Base-by-base conservation (phyloP, 768 basidiomycete species). In the Rhodotorula sphaerocarpa region DNA sequence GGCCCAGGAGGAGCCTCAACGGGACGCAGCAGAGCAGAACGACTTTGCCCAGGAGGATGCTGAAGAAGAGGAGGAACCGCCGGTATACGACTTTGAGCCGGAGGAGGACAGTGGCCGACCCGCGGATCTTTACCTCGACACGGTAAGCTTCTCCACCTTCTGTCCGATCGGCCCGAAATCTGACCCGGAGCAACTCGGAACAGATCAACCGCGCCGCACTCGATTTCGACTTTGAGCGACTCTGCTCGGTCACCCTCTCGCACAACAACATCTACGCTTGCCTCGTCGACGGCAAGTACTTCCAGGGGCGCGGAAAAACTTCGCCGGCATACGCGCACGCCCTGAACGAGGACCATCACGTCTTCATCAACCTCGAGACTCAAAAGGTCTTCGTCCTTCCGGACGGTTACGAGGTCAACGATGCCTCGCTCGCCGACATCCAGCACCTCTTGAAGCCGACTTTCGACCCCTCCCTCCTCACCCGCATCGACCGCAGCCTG, bases 181-280 rank as follows among this genome's bases (percentile, higher is more conserved):
- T n/a, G 20, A 28, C 14, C n/a, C 16, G 23, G 21, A 21, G n/a
- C 33, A 28, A 11, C 45, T n/a, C n/a, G n/a, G n/a, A n/a, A n/a
- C 73, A 96, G 92, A 88, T 97, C 67, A 90, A 95, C 75, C 82
- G 95, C 65, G 83, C 82, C 50, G 80, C 84, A 48, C 83, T 99
- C 60, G 95, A 99, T 76, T 99, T 99, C 77, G 95, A 99, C 77
- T 99, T 99, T 71, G 95, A 99, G 78, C 91, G 93, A 80, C 83
- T 97, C 31, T 99, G 95, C 80, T 96, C 93, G 14, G 89, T 97
- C 55, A 95, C 90, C 41, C 80, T 90, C 57, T 87, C 88, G 45
- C 93, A 97, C 76, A 91, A 95, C 80, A 95, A 99, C 76, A 87
- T 87, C 66, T 99, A 99, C 73, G 90, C 89, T 39, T 99, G 95